Evolutionary conservation across 768 basidiomycete genomes (phyloP).

Genomic region (Bullera alba): DNA sequence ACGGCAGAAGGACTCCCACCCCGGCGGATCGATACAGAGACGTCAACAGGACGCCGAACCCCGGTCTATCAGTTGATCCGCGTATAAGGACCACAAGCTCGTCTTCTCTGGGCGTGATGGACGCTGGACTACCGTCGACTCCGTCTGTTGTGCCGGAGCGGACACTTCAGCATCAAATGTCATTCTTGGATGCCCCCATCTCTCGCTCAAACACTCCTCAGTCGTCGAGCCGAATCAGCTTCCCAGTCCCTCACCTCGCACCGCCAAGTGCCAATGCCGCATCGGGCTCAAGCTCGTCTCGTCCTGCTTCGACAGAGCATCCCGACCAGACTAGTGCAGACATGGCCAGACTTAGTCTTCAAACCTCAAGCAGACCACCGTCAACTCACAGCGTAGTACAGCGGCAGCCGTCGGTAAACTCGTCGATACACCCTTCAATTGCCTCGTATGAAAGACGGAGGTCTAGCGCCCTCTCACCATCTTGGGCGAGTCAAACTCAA

Average conservation of each 20-base stretch:
- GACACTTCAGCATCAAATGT: not conserved
- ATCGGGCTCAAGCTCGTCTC: constrained; percentile 4
- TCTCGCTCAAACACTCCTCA: not conserved
- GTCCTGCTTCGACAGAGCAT: not conserved
- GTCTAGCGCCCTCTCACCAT: constrained; percentile 22
- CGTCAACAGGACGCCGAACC: constrained; percentile 14
- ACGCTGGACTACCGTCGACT: constrained; percentile 4
- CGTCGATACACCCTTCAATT: constrained; percentile 16
- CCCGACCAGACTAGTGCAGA: not conserved
- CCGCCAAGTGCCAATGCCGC: not conserved
- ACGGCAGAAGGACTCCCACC: too few relatives aligned
- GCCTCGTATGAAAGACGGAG: constrained; percentile 6
- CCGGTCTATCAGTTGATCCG: constrained; percentile 9
- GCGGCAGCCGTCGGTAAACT: constrained; percentile 10
- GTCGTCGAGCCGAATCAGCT: not conserved
- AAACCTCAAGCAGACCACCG: not conserved
- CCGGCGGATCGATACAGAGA: not conserved
- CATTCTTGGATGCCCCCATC: not conserved
- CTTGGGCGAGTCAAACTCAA: constrained; percentile 30
- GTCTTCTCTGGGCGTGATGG: constrained; percentile 2
- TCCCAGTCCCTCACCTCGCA: constrained; percentile 9
- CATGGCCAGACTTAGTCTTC: not conserved
- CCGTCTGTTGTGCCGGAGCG: constrained; percentile 2
- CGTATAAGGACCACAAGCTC: not conserved
- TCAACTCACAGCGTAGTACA: constrained; percentile 3